phyloP scores from a whole-genome alignment of 2,329 filamentous ascomycete species.

The Beauveria rudraprayagi region DNA sequence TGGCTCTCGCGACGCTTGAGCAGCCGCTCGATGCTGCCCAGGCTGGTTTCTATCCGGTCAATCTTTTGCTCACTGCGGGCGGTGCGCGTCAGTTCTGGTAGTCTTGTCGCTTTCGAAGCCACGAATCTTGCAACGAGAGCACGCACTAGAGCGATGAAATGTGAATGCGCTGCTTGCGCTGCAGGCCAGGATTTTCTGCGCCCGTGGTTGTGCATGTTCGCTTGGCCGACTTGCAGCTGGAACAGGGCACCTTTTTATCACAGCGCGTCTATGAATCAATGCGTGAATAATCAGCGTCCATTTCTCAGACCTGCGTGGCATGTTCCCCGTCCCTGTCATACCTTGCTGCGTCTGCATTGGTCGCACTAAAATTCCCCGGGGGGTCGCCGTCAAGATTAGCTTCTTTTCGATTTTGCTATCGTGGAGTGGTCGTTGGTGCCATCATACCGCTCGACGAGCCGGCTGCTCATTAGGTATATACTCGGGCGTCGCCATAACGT shows the following conservation, averaged over 20 bases:
- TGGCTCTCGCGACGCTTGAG: conserved; percentile 28
- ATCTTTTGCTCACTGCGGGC: conserved; percentile 43
- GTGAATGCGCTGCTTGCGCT: conserved; percentile 46
- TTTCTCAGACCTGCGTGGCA: background rate
- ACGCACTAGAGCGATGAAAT: conserved; percentile 54
- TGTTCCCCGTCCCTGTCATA: conserved; percentile 3
- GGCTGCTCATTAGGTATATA: conserved; percentile 5
- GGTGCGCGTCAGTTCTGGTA: background rate
- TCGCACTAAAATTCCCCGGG: conserved; percentile 21
- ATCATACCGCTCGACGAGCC: conserved; percentile 8
- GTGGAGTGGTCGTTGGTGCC: background rate
- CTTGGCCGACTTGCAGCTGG: conserved; percentile 47
- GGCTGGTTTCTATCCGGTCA: conserved; percentile 37
- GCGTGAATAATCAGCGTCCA: background rate
- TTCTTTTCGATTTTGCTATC: background rate
- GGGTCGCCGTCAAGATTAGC: background rate
- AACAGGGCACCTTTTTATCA: conserved; percentile 50
- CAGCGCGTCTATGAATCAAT: conserved; percentile 29
- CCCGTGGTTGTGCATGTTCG: conserved; percentile 49
- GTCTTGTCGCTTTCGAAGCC: background rate
- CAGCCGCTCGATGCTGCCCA: conserved; percentile 36
- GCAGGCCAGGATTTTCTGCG: conserved; percentile 44
- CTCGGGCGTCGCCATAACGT: background rate
- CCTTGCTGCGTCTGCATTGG: conserved; percentile 23
- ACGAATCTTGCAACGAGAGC: background rate